phyloP scores from a whole-genome alignment of 306 rosid genomes.

The Luffa aegyptiaca region DNA sequence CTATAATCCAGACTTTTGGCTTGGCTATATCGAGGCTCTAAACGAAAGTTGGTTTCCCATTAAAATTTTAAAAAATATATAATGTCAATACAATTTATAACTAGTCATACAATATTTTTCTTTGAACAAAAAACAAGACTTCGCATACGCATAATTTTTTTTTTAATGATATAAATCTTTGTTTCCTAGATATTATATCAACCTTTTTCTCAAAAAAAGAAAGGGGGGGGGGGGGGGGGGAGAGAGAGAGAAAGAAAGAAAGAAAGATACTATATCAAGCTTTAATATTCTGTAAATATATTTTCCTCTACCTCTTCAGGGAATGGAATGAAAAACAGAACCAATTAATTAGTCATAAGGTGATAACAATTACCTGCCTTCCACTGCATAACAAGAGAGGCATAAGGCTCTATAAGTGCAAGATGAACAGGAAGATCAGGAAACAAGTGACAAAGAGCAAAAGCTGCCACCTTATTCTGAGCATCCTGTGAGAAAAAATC shows the following conservation, averaged over 20 bases:
- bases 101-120: not conserved
- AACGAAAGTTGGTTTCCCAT: not conserved
- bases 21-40: not conserved
- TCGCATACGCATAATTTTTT: not conserved
- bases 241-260: too few species aligned
- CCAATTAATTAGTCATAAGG: not conserved
- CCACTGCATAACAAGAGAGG: constrained; percentile 63
- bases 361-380: constrained; percentile 41
- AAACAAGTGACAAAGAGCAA: constrained; percentile 73
- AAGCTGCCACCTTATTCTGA: constrained; percentile 90
- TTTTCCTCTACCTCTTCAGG: not conserved
- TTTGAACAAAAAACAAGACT: too few species aligned
- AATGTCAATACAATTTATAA: not conserved
- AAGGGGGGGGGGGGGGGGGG: too few species aligned
- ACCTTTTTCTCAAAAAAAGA: too few species aligned
- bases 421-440: constrained; percentile 80
- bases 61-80: not conserved
- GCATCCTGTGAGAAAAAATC: constrained; percentile 52
- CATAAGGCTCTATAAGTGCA: constrained; percentile 62
- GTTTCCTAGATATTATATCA: not conserved
- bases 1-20: not conserved
- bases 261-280: not conserved
- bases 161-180: not conserved
- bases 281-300: not conserved
- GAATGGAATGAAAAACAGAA: not conserved